These are phyloP conservation scores for Solanum hybrid DNA, from an alignment of 305 asterid genomes.

Conservation along the genomic window DNA sequence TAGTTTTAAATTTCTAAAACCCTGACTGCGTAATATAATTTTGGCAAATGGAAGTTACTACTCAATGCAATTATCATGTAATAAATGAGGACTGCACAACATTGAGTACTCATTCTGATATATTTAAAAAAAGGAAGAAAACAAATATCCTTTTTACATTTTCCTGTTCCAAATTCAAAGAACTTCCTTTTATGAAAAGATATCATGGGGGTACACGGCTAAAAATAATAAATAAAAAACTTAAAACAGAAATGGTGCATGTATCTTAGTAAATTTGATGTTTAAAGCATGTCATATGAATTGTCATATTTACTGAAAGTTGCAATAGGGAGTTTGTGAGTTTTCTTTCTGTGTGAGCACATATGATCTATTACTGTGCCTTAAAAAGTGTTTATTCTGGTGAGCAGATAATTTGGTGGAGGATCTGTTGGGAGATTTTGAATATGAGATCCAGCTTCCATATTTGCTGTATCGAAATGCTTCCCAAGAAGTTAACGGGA, in stretches of 20 bases:
- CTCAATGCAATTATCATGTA: not conserved
- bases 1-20: not conserved
- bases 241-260: not conserved
- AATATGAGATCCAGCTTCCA: constrained; percentile 74
- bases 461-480: constrained; percentile 70
- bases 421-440: constrained; percentile 77
- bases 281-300: not conserved
- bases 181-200: not conserved
- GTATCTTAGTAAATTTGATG: not conserved
- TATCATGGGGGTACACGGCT: not conserved
- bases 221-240: not conserved
- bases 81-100: not conserved
- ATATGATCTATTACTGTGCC: not conserved
- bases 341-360: not conserved
- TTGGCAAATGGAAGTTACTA: not conserved
- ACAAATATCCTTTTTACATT: not conserved
- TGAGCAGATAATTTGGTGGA: constrained; percentile 79
- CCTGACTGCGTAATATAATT: not conserved
- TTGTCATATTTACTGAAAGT: not conserved
- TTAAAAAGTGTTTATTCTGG: constrained; percentile 9
- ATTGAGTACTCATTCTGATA: not conserved
- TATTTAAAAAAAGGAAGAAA: not conserved
- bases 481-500: constrained; percentile 73
- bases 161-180: not conserved
- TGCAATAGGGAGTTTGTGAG: not conserved